Conservation (phyloP, 768 basidiomycete genomes). For the Hygrocybe coccinea region DNA sequence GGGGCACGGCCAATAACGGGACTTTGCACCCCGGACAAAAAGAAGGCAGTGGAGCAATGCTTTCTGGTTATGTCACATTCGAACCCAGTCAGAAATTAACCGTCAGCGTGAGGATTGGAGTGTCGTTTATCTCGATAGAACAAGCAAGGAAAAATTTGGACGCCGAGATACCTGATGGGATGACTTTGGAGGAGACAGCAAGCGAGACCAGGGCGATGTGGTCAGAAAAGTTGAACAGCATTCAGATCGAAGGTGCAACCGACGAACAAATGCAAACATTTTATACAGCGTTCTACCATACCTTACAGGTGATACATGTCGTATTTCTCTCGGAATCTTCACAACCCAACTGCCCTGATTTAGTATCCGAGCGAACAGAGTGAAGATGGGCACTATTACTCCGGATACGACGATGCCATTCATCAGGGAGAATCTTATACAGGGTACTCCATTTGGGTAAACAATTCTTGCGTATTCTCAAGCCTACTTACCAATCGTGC, state of each 20-base stretch:
- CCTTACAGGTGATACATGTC: slow-evolving; percentile 21
- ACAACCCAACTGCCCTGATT: not conserved
- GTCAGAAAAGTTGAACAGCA: slow-evolving; percentile 45
- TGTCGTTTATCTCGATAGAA: slow-evolving; percentile 57
- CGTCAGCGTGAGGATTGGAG: slow-evolving; percentile 51
- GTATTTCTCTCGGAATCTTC: not conserved
- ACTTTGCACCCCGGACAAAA: slow-evolving; percentile 24
- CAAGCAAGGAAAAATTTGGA: slow-evolving; percentile 48
- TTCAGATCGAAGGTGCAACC: slow-evolving; percentile 39
- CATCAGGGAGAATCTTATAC: slow-evolving; percentile 69
- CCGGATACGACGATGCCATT: slow-evolving; percentile 65
- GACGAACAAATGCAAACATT: slow-evolving; percentile 35
- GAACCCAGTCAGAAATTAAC: slow-evolving; percentile 12
- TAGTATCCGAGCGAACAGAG: slow-evolving; percentile 61
- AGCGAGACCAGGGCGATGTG: slow-evolving; percentile 37
- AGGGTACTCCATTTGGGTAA: slow-evolving; percentile 76
- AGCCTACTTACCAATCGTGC: not conserved
- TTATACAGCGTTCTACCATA: slow-evolving; percentile 40
- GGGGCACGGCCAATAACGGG: slow-evolving; percentile 41
- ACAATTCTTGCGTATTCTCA: not conserved
- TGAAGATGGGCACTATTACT: slow-evolving; percentile 58
- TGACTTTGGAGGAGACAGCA: slow-evolving; percentile 41
- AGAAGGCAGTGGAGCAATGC: slow-evolving; percentile 30
- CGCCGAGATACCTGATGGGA: slow-evolving; percentile 42
- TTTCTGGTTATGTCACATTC: slow-evolving; percentile 44